Conservation (phyloP, 257 asterid genomes). For the Verbena officinalis region DNA sequence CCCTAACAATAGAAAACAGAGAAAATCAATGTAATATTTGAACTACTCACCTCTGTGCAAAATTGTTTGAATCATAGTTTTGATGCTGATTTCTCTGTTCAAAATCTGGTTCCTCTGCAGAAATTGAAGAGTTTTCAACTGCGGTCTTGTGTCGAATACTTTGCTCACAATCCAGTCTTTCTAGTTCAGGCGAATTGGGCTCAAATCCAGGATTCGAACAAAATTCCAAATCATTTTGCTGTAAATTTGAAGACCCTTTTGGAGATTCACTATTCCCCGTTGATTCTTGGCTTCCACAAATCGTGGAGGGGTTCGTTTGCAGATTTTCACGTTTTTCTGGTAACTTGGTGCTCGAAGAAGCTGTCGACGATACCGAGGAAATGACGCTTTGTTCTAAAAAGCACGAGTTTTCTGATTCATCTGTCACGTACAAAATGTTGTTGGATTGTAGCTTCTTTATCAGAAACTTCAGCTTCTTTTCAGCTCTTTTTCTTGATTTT, state of each 20-base stretch:
- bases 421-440: slow-evolving; percentile 41
- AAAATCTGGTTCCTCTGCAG: neutral
- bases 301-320: neutral
- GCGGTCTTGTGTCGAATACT: neutral
- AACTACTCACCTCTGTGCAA: slow-evolving; percentile 13
- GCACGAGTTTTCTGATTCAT: slow-evolving; percentile 41
- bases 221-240: slow-evolving; percentile 22
- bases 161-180: neutral
- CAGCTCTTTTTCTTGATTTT: slow-evolving; percentile 75
- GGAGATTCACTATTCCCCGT: slow-evolving; percentile 13
- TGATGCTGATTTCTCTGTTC: slow-evolving; percentile 7
- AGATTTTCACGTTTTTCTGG: slow-evolving; percentile 6
- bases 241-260: slow-evolving; percentile 3
- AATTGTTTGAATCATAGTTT: slow-evolving; percentile 33
- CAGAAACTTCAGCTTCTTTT: slow-evolving; percentile 54
- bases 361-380: slow-evolving; percentile 41
- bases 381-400: slow-evolving; percentile 43
- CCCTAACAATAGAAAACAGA: neutral
- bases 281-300: slow-evolving; percentile 20
- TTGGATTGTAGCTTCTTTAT: slow-evolving; percentile 54
- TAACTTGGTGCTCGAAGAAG: slow-evolving; percentile 36
- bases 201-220: neutral
- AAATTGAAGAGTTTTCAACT: slow-evolving; percentile 1
- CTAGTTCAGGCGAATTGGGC: no score
- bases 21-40: neutral